Conservation (phyloP, 306 rosid genomes). For the Sphenostylis stenocarpa region DNA sequence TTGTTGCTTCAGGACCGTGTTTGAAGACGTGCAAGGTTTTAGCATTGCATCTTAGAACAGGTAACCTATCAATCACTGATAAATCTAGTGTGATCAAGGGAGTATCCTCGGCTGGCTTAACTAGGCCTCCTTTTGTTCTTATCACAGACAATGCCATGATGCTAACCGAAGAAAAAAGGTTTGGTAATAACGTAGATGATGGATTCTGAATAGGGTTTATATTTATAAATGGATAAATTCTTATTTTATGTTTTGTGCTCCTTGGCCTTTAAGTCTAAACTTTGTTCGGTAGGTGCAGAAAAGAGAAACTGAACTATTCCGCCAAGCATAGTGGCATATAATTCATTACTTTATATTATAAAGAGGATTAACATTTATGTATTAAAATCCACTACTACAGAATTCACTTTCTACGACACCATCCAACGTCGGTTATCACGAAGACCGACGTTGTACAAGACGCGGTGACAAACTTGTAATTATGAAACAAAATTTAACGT, state of each 20-base stretch:
- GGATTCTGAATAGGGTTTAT: not conserved
- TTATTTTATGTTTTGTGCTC: not conserved
- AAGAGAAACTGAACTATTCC: slow-evolving; percentile 17
- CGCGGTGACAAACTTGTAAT: too few species aligned
- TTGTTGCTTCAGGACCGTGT: slow-evolving; percentile 50
- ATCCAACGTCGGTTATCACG: too few species aligned
- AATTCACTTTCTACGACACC: too few species aligned
- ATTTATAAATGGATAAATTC: slow-evolving; percentile 22
- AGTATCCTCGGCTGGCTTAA: slow-evolving; percentile 52
- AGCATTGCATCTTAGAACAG: slow-evolving; percentile 61
- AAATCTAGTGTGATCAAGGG: slow-evolving; percentile 51
- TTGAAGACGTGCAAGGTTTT: slow-evolving; percentile 72
- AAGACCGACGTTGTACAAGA: too few species aligned
- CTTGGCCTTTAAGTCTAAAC: slow-evolving; percentile 53
- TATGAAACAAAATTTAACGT: too few species aligned
- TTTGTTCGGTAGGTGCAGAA: slow-evolving; percentile 40
- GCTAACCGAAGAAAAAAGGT: not conserved
- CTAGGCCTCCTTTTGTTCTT: slow-evolving; percentile 43
- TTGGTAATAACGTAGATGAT: not conserved
- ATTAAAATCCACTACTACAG: too few species aligned
- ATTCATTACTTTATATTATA: not conserved
- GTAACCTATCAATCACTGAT: slow-evolving; percentile 56
- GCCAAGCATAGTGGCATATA: slow-evolving; percentile 12
- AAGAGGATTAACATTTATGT: not conserved
- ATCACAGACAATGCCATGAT: slow-evolving; percentile 48